Percentiles rank a stretch among this genome's conserved stretches.
phyloP scores from a whole-genome alignment of 768 basidiomycete species.

The Cubamyces sp. region DNA sequence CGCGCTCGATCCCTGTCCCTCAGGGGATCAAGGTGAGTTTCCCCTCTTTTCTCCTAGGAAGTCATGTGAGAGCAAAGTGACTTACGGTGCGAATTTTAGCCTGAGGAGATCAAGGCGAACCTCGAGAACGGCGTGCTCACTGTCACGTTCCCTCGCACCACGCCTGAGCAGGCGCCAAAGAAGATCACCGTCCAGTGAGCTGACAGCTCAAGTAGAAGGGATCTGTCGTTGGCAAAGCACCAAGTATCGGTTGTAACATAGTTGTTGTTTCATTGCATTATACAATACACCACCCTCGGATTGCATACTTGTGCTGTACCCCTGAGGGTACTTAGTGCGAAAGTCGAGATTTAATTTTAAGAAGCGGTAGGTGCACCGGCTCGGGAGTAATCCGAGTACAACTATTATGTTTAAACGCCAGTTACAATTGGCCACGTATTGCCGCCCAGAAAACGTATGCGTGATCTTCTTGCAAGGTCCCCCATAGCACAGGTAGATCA shows the following conservation, averaged over 20 bases:
- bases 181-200: constrained; percentile 43
- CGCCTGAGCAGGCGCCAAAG: constrained; percentile 38
- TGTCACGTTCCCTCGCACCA: constrained; percentile 55
- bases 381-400: no score
- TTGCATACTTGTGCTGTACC: no score
- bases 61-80: background rate
- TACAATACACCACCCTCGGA: no score
- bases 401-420: no score
- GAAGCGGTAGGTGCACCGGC: no score
- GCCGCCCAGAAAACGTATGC: no score
- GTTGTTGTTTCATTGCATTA: background rate
- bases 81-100: constrained; percentile 19
- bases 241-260: background rate
- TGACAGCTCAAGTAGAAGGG: background rate
- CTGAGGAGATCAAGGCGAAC: constrained; percentile 49
- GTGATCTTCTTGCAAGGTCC: no score
- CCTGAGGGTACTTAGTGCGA: no score
- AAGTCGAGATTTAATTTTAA: no score
- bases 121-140: constrained; percentile 58
- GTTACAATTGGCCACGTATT: no score
- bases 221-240: no score
- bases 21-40: constrained; percentile 49
- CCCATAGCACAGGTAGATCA: no score
- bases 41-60: background rate
- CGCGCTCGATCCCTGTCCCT: constrained; percentile 52